Percentiles rank a stretch among this genome's conserved stretches.
Evolutionary conservation across 495 filamentous ascomycete species (phyloP).

Genomic region (Tuber aestivum): DNA sequence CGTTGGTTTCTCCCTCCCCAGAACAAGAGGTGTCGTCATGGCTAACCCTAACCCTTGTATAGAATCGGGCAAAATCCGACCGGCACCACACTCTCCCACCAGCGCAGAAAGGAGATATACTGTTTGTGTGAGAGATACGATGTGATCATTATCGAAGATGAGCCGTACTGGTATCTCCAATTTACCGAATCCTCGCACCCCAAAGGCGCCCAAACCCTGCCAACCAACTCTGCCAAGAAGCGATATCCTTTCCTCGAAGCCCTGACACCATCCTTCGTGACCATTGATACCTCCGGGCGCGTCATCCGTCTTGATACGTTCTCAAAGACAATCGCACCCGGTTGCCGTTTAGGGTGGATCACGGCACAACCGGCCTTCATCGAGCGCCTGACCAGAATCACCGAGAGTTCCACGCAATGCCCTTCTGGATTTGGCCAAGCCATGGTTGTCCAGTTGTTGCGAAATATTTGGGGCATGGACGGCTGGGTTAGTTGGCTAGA

Average conservation of each 20-base stretch:
- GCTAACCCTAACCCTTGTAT: background rate
- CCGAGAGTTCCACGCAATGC: constrained; percentile 69
- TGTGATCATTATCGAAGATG: constrained; percentile 88
- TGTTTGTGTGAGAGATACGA: constrained; percentile 75
- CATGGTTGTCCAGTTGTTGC: constrained; percentile 67
- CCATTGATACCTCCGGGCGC: constrained; percentile 72
- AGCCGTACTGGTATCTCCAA: constrained; percentile 94
- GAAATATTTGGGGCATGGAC: constrained; percentile 66
- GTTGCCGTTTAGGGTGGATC: constrained; percentile 76
- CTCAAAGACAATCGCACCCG: constrained; percentile 75
- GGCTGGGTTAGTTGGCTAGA: constrained; percentile 89
- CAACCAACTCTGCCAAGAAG: constrained; percentile 44
- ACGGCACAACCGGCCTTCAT: constrained; percentile 71
- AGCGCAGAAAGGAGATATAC: constrained; percentile 72
- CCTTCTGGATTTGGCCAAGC: constrained; percentile 83
- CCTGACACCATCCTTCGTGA: constrained; percentile 68
- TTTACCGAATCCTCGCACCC: constrained; percentile 45
- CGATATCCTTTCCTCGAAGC: constrained; percentile 73
- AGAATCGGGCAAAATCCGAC: constrained; percentile 85
- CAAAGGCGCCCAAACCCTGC: background rate
- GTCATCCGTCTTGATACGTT: constrained; percentile 80
- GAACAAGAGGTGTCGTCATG: background rate
- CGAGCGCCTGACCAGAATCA: constrained; percentile 62
- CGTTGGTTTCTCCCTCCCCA: constrained; percentile 46
- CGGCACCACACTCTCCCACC: constrained; percentile 61